These are phyloP conservation scores for Teratosphaeria destructans DNA, from an alignment of 2,329 filamentous ascomycete genomes.

Conservation along the genomic window DNA sequence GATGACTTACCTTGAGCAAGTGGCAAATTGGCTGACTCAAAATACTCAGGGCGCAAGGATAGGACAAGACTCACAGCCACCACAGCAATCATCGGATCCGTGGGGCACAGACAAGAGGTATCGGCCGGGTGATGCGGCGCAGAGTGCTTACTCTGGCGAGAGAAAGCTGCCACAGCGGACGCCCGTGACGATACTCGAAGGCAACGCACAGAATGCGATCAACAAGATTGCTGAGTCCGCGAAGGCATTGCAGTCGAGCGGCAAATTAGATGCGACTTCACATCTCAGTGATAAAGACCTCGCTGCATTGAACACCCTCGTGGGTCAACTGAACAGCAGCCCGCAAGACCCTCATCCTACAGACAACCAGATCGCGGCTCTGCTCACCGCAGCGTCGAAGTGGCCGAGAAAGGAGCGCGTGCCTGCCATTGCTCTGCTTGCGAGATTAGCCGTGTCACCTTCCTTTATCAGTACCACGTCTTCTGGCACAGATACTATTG, in stretches of 20 bases:
- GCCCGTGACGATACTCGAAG: slow-evolving; percentile 22
- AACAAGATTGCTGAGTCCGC: slow-evolving; percentile 60
- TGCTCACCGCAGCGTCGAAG: slow-evolving; percentile 56
- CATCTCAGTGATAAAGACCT: slow-evolving; percentile 66
- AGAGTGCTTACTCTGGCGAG: slow-evolving; percentile 20
- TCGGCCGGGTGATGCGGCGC: slow-evolving; percentile 54
- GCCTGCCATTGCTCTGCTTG: slow-evolving; percentile 75
- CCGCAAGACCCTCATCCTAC: slow-evolving; percentile 30
- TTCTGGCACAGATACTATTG: slow-evolving; percentile 44
- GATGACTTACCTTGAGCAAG: slow-evolving; percentile 77
- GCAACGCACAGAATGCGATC: slow-evolving; percentile 28
- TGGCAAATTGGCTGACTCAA: slow-evolving; percentile 81
- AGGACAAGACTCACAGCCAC: slow-evolving; percentile 37
- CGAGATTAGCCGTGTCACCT: slow-evolving; percentile 64
- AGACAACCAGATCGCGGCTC: slow-evolving; percentile 40
- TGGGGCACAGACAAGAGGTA: slow-evolving; percentile 72
- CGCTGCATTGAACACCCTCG: slow-evolving; percentile 49
- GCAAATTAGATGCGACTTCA: slow-evolving; percentile 31
- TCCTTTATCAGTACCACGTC: slow-evolving; percentile 52
- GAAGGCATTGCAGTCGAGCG: slow-evolving; percentile 53
- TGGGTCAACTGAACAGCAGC: slow-evolving; percentile 50
- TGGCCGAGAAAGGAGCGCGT: slow-evolving; percentile 78
- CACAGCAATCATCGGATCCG: slow-evolving; percentile 53
- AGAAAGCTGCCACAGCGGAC: slow-evolving; percentile 21
- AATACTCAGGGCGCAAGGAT: slow-evolving; percentile 82